Percentiles rank a stretch among this genome's conserved stretches.
These are phyloP conservation scores for Striga hermonthica DNA, from an alignment of 305 asterid species.

Conservation along the genomic window DNA sequence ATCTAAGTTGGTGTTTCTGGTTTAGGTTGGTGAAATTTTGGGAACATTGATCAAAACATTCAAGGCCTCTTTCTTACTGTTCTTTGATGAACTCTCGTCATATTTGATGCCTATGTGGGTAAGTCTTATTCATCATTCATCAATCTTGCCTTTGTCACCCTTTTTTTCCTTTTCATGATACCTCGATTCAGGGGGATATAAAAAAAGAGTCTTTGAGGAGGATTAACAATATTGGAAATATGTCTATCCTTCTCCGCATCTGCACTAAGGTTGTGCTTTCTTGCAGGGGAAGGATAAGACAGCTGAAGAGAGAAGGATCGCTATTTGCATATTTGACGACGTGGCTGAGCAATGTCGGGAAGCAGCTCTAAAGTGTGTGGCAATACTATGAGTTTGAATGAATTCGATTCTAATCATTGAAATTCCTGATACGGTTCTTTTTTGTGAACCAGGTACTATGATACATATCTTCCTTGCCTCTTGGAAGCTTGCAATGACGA, in stretches of 20 bases:
- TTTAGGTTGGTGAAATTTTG: conserved; percentile 78
- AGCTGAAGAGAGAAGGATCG: conserved; percentile 95
- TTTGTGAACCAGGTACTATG: conserved; percentile 69
- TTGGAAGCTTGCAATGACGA: conserved; percentile 97
- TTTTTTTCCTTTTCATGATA: neutral
- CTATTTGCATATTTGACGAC: conserved; percentile 96
- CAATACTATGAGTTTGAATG: neutral
- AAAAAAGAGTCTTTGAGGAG: neutral
- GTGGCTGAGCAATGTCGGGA: conserved; percentile 97
- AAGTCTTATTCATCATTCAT: conserved; percentile 33
- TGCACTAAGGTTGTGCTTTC: conserved; percentile 19
- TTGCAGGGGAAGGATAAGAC: conserved; percentile 86
- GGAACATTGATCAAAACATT: conserved; percentile 82
- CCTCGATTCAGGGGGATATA: neutral
- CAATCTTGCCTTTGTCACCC: conserved; percentile 13
- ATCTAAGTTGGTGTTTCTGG: conserved; percentile 14
- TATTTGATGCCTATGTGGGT: conserved; percentile 97
- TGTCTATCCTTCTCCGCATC: neutral
- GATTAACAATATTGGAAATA: neutral
- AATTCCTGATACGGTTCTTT: conserved; percentile 18
- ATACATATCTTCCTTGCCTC: conserved; percentile 85
- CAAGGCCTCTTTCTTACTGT: conserved; percentile 77
- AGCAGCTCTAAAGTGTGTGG: conserved; percentile 68
- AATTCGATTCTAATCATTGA: conserved; percentile 21
- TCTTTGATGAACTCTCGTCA: conserved; percentile 78